phyloP scores from a whole-genome alignment of 257 asterid genomes.

The Nicotiana attenuata region DNA sequence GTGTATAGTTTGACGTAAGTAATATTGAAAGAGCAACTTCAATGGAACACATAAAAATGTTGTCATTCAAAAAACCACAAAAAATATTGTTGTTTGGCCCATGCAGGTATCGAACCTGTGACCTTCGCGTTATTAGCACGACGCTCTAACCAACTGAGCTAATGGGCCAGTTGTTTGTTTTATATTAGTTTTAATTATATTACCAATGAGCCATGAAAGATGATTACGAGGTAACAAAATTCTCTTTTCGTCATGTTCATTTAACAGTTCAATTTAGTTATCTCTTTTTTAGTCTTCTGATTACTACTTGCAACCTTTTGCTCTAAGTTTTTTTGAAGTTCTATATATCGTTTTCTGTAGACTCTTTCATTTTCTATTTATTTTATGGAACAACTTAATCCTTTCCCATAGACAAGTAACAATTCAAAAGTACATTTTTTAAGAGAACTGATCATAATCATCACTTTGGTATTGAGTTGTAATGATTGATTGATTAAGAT shows the following conservation, averaged over 20 bases:
- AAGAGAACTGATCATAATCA: neutral
- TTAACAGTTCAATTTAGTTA: neutral
- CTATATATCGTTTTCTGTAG: neutral
- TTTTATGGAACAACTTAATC: too few relatives aligned
- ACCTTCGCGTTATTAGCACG: conserved; percentile 34
- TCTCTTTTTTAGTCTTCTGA: neutral
- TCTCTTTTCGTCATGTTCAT: neutral
- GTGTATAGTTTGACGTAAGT: too few relatives aligned
- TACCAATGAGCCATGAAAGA: conserved; percentile 33
- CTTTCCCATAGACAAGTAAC: too few relatives aligned
- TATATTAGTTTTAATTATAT: too few relatives aligned
- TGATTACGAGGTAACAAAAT: conserved; percentile 22
- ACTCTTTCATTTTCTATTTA: too few relatives aligned
- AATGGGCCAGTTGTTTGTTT: conserved; percentile 4
- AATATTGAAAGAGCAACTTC: too few relatives aligned
- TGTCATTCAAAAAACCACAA: neutral
- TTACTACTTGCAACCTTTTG: neutral
- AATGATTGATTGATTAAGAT: neutral
- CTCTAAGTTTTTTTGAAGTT: neutral
- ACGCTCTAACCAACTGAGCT: conserved; percentile 29
- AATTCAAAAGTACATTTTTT: too few relatives aligned
- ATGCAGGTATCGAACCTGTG: conserved; percentile 39
- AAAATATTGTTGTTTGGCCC: neutral
- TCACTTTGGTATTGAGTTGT: neutral
- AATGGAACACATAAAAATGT: too few relatives aligned